A percentile compares a stretch with the other conserved stretches of the same genome.
Evolutionary conservation across 2,329 filamentous ascomycete genomes (phyloP).

Genomic region (Geosmithia flava): DNA sequence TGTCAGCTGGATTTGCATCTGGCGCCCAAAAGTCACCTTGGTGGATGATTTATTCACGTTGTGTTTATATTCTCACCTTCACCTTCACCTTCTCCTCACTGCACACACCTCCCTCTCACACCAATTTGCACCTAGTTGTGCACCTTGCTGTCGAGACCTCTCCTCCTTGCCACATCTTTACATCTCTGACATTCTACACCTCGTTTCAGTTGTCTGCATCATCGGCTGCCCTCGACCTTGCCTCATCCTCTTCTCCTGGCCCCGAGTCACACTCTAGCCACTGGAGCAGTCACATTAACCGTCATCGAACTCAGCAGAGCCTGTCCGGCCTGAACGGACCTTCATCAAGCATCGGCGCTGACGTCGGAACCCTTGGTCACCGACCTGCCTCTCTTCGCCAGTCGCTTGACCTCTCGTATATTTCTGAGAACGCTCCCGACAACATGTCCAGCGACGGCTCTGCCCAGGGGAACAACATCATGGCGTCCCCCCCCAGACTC

Average conservation of each 20-base stretch:
- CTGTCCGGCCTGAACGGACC: constrained; percentile 33
- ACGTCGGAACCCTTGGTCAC: constrained; percentile 30
- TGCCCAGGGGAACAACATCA: constrained; percentile 34
- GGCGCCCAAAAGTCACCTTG: not conserved
- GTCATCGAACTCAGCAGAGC: constrained; percentile 56
- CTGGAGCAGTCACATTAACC: constrained; percentile 49
- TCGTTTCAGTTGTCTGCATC: constrained; percentile 61
- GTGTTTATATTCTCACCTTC: not conserved
- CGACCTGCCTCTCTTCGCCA: constrained; percentile 40
- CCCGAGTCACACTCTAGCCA: constrained; percentile 40
- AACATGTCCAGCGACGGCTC: constrained; percentile 24
- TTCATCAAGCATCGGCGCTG: constrained; percentile 26
- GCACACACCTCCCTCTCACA: not conserved
- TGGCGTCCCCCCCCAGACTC: constrained; percentile 59
- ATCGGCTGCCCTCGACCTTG: constrained; percentile 70
- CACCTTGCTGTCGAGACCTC: not conserved
- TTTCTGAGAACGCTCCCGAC: constrained; percentile 30
- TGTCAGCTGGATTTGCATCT: not conserved
- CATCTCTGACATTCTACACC: constrained; percentile 17
- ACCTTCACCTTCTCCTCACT: not conserved
- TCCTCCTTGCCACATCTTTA: constrained; percentile 10
- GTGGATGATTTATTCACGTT: not conserved
- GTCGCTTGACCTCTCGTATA: constrained; percentile 43
- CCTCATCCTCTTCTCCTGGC: constrained; percentile 54
- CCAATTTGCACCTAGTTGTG: not conserved